A percentile compares a stretch with the other conserved stretches of the same genome.
phyloP scores from a whole-genome alignment of 2,329 filamentous ascomycete genomes.

The Septoria linicola region DNA sequence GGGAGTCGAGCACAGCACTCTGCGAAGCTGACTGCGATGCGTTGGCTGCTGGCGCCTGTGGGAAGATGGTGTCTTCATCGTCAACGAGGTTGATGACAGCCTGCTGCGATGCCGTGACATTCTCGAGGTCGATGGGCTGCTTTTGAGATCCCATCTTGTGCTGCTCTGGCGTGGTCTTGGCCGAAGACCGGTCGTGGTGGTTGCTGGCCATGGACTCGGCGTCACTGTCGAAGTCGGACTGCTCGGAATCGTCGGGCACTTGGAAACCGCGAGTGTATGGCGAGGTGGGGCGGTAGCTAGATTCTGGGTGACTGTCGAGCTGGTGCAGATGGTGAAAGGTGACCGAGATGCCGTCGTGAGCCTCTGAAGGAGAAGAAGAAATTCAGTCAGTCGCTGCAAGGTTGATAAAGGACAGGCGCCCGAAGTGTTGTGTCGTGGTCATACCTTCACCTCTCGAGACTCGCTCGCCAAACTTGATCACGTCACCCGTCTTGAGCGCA shows the following conservation, averaged over 20 bases:
- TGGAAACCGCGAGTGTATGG: constrained; percentile 22
- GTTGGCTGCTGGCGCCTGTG: background rate
- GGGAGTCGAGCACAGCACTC: constrained; percentile 16
- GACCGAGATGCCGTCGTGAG: constrained; percentile 33
- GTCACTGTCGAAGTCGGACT: constrained; percentile 30
- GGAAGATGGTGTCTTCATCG: constrained; percentile 12
- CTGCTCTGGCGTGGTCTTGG: constrained; percentile 34
- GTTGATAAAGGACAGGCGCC: background rate
- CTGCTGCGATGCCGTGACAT: constrained; percentile 1
- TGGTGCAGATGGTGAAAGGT: constrained; percentile 21
- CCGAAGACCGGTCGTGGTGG: constrained; percentile 26
- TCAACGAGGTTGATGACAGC: constrained; percentile 26
- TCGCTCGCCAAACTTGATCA: constrained; percentile 35
- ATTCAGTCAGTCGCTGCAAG: constrained; percentile 3
- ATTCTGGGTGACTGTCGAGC: constrained; percentile 7
- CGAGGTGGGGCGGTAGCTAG: constrained; percentile 8
- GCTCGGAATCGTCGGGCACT: constrained; percentile 27
- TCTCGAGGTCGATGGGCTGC: constrained; percentile 28
- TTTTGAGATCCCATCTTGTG: constrained; percentile 27
- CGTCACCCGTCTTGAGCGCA: constrained; percentile 30
- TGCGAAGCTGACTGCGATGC: background rate
- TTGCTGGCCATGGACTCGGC: constrained; percentile 22
- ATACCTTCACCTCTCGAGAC: constrained; percentile 33
- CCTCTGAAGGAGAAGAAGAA: constrained; percentile 20
- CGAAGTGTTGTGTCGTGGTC: constrained; percentile 2